Base-by-base conservation (phyloP, 768 basidiomycete genomes). In the Mycena epipterygia region DNA sequence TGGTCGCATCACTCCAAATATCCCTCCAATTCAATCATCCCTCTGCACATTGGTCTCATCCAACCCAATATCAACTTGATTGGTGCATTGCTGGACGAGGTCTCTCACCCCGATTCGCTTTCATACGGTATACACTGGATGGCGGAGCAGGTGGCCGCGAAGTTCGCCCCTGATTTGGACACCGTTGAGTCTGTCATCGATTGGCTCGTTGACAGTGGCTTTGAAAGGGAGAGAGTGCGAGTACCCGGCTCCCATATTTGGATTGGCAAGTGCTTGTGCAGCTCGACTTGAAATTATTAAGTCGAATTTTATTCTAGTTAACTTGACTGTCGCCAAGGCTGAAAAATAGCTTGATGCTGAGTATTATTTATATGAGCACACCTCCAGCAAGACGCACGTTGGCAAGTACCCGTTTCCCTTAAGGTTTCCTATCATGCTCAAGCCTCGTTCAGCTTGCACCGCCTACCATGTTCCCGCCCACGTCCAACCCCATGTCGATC, bases 41-140 rank as follows among this genome's bases (percentile, higher is more conserved):
- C 86, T 17, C 81, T 89, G 74, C 84, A 84, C 33, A 81, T 89
- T 57, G 87, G 84, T 30, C 82, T 89, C 39, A 72, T 79, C 8
- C 88, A 89, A 71, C 75, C 76, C 53, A 87, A 89, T 68, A 76
- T 88, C 48, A 76, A 85, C 42, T 79, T 51, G 59, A 74, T 89
- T 49, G 87, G 87, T 68, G 81, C 81, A 8, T 77, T 84, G 57
- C 81, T 89, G 16, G 74, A 82, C 72, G 82, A 82, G 44, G 84
- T 89, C 32, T 84, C 88, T 2, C 83, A 88, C 63, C 87, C 88
- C 5, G 82, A 84, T 33, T 88, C 88, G 3, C 79, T 79, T 9
- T 79, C 78, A 67, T 89, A 89, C 73, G 87, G 87, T 21, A 77
- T 84, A 63, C 88, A 89, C 72, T 87, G 85, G 82, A 77, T 81